A percentile compares a stretch with the other conserved stretches of the same genome.
These are phyloP conservation scores for Saturnispora bothae DNA, from an alignment of 805 yeast species.

Conservation along the genomic window DNA sequence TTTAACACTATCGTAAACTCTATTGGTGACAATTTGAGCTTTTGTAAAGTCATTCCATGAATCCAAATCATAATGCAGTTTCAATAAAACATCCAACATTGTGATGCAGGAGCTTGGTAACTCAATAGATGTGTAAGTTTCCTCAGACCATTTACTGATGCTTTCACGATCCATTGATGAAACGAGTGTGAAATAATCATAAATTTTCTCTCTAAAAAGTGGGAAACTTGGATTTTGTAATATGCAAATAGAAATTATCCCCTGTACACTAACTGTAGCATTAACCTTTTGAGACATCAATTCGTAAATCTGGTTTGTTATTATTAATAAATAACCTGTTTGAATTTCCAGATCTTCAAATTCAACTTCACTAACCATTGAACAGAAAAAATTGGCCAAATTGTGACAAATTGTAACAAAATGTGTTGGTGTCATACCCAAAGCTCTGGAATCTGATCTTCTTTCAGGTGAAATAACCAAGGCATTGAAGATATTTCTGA, in stretches of 20 bases:
- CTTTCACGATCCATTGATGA: conserved; percentile 14
- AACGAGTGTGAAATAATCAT: conserved; percentile 18
- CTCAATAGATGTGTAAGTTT: conserved; percentile 20
- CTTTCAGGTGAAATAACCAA: conserved; percentile 27
- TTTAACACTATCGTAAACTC: conserved; percentile 19
- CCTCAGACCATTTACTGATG: conserved; percentile 13
- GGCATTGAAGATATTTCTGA: conserved; percentile 24
- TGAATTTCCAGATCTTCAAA: conserved; percentile 17
- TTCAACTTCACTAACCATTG: conserved; percentile 12
- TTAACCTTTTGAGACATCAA: conserved; percentile 18
- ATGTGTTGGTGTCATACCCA: conserved; percentile 20
- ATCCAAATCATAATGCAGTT: conserved; percentile 34
- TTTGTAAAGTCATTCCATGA: conserved; percentile 14
- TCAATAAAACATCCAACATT: conserved; percentile 24
- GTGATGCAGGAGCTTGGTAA: conserved; percentile 18
- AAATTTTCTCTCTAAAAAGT: conserved; percentile 22
- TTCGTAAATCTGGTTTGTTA: conserved; percentile 21
- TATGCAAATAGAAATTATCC: conserved; percentile 36
- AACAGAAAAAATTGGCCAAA: conserved; percentile 17
- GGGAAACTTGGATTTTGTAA: conserved; percentile 41
- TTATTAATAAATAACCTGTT: conserved; percentile 18
- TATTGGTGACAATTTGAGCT: conserved; percentile 25
- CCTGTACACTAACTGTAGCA: conserved; percentile 24
- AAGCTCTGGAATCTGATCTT: conserved; percentile 32
- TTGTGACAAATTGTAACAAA: conserved; percentile 20